Percentiles rank a stretch among this genome's conserved stretches.
Evolutionary conservation across 2,329 filamentous ascomycete genomes (phyloP).

Genomic region (Trichoderma koningiopsis): DNA sequence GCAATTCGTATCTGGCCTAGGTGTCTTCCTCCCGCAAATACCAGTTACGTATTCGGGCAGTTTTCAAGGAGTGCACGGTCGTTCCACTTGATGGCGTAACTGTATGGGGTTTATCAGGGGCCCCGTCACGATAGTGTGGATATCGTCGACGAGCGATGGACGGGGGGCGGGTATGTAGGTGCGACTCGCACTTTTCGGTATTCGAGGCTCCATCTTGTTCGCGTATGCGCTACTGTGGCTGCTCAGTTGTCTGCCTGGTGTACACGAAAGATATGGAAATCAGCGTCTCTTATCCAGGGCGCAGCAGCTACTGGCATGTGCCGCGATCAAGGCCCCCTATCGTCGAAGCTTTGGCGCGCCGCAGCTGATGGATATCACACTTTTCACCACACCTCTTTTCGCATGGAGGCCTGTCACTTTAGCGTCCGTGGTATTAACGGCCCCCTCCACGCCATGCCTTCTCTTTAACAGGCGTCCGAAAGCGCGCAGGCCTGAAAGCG

Average conservation of each 20-base stretch:
- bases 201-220: background rate
- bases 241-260: background rate
- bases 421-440: slow-evolving; percentile 11
- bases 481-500: slow-evolving; percentile 18
- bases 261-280: background rate
- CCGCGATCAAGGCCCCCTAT: background rate
- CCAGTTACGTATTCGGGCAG: background rate
- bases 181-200: background rate
- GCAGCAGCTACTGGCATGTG: background rate
- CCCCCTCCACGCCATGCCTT: slow-evolving; percentile 6
- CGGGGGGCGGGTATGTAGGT: slow-evolving; percentile 14
- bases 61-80: slow-evolving; percentile 15
- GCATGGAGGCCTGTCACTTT: background rate
- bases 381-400: slow-evolving; percentile 2
- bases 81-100: slow-evolving; percentile 23
- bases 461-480: slow-evolving; percentile 1
- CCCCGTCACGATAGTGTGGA: slow-evolving; percentile 21
- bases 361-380: slow-evolving; percentile 7
- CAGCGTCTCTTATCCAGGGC: background rate
- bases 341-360: background rate
- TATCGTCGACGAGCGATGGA: slow-evolving; percentile 3
- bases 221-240: no score
- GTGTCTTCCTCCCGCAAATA: background rate
- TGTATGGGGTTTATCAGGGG: slow-evolving; percentile 16
- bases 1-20: background rate